Base-by-base conservation (phyloP, 2,329 filamentous ascomycete genomes). In the Ceratocystis alfenasii region DNA sequence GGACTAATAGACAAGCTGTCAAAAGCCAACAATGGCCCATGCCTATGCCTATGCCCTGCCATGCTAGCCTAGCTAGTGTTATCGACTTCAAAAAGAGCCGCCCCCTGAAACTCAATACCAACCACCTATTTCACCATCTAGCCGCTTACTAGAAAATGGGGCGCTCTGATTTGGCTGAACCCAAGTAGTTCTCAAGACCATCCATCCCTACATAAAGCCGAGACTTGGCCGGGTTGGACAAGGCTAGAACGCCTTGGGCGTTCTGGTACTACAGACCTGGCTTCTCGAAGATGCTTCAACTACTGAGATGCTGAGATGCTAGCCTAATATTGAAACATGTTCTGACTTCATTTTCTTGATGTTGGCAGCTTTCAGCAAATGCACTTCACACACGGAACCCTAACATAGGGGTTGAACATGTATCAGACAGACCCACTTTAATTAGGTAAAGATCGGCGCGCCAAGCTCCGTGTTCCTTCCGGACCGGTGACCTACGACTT, bases 391-490 rank as follows among this genome's bases (percentile, higher is more conserved):
- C 33, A 10, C 33, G 2, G 17, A 53, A 53, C 53, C 53, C 53
- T 57, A 57, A 57, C 17, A 17, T 33, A 30, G 7, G 53, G 53
- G 53, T 33, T 57, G 8, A 20, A 20, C 25, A 36, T 33, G 53
- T 20, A n/a, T 30, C 12, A 2, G n/a, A 33, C 53, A 33, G 25
- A 5, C 22, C 25, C 53, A 33, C 53, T 33, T 57, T 57, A 57
- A 57, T 22, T 17, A 57, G 17, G 28, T 3, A 57, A 57, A 57
- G 25, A 57, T 33, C 28, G n/a, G 53, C 28, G 53, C 28, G 28
- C 53, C 10, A 22, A 33, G 53, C 33, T 30, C 28, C 53, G 12
- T 28, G 61, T 36, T 63, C 61, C 46, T 63, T 63, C 46, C 22
- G 61, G 44, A 28, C 15, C 44, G 25, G 28, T 2, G 17, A 30